These are phyloP conservation scores for Allium cepa DNA, from an alignment of 106 monocot species.

Conservation along the genomic window DNA sequence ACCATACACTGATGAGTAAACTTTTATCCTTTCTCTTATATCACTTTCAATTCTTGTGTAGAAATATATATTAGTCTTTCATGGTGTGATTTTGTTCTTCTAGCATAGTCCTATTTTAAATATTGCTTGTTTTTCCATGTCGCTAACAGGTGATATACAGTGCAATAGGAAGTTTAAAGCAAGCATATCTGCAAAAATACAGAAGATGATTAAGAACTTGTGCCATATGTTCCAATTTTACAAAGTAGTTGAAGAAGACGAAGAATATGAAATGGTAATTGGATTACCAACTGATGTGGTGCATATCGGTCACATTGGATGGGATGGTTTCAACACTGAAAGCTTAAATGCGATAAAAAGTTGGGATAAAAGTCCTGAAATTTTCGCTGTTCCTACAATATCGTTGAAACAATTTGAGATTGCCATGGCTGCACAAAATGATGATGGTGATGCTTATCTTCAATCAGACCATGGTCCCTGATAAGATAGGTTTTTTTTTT, in stretches of 20 bases:
- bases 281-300: conserved; percentile 62
- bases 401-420: conserved; percentile 19
- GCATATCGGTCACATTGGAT: conserved; percentile 61
- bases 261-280: conserved; percentile 53
- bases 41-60: not conserved
- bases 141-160: not conserved
- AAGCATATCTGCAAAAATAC: conserved; percentile 21
- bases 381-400: conserved; percentile 29
- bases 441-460: not conserved
- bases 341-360: conserved; percentile 24
- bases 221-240: conserved; percentile 41
- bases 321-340: conserved; percentile 36
- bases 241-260: conserved; percentile 42
- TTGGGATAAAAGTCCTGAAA: conserved; percentile 18
- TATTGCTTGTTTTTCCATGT: not conserved
- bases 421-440: conserved; percentile 6
- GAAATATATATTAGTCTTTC: too few species aligned
- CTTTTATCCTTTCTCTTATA: not conserved
- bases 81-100: too few species aligned
- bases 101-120: not conserved
- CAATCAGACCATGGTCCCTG: not conserved
- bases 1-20: conserved; percentile 15
- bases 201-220: conserved; percentile 47
- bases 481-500: not conserved
- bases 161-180: conserved; percentile 15